These are phyloP conservation scores for Croton setiger DNA, from an alignment of 441 rosid species.

Conservation along the genomic window DNA sequence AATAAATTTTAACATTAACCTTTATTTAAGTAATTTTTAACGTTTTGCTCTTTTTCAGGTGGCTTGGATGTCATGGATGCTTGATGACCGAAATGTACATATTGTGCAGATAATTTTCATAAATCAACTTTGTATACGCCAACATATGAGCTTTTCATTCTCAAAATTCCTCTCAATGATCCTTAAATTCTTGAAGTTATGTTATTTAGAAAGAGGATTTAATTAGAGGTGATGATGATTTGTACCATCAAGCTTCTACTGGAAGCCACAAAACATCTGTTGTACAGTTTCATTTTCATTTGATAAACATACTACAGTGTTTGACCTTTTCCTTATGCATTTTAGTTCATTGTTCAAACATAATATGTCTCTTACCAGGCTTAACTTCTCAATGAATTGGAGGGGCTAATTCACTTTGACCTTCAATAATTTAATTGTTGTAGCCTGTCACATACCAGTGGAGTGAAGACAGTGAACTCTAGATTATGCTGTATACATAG, in stretches of 20 bases:
- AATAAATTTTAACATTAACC: neutral
- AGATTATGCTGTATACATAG: neutral
- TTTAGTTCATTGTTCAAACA: slow-evolving; percentile 1
- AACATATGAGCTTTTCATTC: neutral
- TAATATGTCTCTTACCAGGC: neutral
- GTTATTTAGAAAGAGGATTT: neutral
- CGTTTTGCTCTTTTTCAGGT: neutral
- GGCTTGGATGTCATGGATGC: slow-evolving; percentile 11
- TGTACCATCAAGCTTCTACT: neutral
- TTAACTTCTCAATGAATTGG: neutral
- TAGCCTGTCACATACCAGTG: neutral
- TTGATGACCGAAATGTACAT: neutral
- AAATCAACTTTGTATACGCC: neutral
- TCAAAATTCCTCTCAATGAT: neutral
- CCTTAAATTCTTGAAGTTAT: neutral
- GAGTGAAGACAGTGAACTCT: neutral
- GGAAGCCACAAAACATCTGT: neutral
- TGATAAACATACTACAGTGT: neutral
- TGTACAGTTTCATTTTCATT: slow-evolving; percentile 7
- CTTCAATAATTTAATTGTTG: slow-evolving; percentile 4
- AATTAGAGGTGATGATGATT: neutral
- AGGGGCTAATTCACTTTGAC: neutral
- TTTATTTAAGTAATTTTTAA: neutral
- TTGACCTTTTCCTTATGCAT: neutral
- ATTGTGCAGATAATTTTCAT: neutral